These are phyloP conservation scores for Paecilomyces fulvus DNA, from an alignment of 2,329 filamentous ascomycete species.

Conservation along the genomic window DNA sequence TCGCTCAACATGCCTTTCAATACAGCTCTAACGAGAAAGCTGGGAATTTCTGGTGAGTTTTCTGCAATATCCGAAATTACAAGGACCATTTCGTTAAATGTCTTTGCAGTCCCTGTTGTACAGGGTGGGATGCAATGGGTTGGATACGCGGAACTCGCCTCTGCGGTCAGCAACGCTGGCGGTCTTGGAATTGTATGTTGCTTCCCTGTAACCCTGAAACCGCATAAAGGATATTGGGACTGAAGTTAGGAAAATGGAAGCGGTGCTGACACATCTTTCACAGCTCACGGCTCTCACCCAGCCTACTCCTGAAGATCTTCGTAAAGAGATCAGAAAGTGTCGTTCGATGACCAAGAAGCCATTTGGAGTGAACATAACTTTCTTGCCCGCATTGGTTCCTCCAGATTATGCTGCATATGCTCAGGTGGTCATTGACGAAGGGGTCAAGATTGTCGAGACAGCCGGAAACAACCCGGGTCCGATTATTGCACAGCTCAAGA, in stretches of 20 bases:
- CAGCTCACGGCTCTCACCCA: constrained; percentile 63
- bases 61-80: neutral
- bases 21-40: constrained; percentile 52
- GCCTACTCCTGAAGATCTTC: constrained; percentile 81
- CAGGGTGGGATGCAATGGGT: constrained; percentile 51
- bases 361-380: constrained; percentile 92
- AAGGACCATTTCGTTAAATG: constrained; percentile 2
- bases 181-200: constrained; percentile 42
- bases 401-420: constrained; percentile 91
- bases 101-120: constrained; percentile 36
- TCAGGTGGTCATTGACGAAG: constrained; percentile 87
- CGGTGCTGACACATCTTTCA: neutral
- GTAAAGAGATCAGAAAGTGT: constrained; percentile 85
- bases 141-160: constrained; percentile 45
- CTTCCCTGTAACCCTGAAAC: too few relatives aligned
- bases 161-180: constrained; percentile 47
- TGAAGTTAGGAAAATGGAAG: neutral
- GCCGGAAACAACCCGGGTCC: constrained; percentile 85
- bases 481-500: constrained; percentile 82
- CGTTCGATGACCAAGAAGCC: constrained; percentile 55
- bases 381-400: constrained; percentile 79
- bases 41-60: constrained; percentile 43
- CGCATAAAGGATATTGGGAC: neutral
- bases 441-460: constrained; percentile 83
- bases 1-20: constrained; percentile 51